Conservation (phyloP, 1,139 yeast genomes). For the Taphrina sp. region DNA sequence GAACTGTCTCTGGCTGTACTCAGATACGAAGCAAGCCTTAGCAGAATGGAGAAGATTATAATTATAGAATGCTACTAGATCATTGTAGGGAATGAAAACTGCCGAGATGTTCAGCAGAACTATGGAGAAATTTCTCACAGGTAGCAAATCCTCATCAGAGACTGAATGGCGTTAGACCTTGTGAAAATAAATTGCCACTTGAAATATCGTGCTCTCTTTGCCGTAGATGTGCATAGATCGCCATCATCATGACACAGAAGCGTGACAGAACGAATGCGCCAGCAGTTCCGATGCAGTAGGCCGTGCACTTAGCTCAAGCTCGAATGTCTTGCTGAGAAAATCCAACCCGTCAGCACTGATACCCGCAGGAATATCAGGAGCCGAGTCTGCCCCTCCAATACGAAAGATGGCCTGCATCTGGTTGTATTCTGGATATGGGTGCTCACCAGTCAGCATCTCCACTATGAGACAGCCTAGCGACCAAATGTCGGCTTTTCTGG, state of each 20-base stretch:
- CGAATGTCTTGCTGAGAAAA: conserved; percentile 67
- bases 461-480: conserved; percentile 87
- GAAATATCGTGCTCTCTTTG: no score
- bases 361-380: conserved; percentile 76
- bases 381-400: conserved; percentile 69
- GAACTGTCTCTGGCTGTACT: no score
- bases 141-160: no score
- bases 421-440: conserved; percentile 88
- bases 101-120: no score
- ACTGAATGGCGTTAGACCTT: no score
- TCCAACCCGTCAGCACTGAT: conserved; percentile 67
- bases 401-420: conserved; percentile 96
- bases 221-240: no score
- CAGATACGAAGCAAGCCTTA: no score
- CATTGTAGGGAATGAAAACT: no score
- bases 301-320: conserved; percentile 67
- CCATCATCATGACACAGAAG: conserved; percentile 14
- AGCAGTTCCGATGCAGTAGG: conserved; percentile 72
- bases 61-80: no score
- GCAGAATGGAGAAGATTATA: no score
- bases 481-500: conserved; percentile 93
- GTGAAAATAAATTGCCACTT: no score
- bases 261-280: conserved; percentile 47
- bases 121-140: no score
- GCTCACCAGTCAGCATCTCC: conserved; percentile 93